phyloP scores from a whole-genome alignment of 108 stramenopile genomes.

The Discostella stelligeroides region DNA sequence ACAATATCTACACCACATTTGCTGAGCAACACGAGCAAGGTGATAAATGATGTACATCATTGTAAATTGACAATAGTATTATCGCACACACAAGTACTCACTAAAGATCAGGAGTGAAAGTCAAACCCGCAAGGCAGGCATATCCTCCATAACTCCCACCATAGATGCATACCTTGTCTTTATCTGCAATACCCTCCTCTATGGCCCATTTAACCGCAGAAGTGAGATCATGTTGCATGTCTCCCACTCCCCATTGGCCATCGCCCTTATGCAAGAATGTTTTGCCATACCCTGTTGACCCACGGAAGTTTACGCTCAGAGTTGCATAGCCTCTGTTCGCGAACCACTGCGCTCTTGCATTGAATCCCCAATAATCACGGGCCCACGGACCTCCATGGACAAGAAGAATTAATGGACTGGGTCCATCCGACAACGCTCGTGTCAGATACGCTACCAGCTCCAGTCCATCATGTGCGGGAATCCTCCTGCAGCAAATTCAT shows the following conservation, averaged over 20 bases:
- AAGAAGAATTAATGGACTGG: constrained; percentile 56
- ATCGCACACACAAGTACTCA: background rate
- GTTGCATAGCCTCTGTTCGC: constrained; percentile 67
- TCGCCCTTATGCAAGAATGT: constrained; percentile 66
- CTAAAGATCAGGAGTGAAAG: constrained; percentile 70
- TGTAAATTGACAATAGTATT: background rate
- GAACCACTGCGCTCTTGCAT: constrained; percentile 57
- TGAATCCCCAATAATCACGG: constrained; percentile 62
- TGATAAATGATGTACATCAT: background rate
- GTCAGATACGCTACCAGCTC: constrained; percentile 62
- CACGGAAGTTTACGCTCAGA: constrained; percentile 65
- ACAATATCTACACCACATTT: constrained; percentile 72
- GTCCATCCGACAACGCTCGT: constrained; percentile 34
- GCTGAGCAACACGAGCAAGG: background rate
- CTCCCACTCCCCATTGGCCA: constrained; percentile 67
- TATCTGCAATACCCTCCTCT: constrained; percentile 60
- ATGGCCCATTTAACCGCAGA: constrained; percentile 63
- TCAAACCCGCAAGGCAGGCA: constrained; percentile 61
- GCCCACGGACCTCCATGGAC: constrained; percentile 74
- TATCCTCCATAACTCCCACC: constrained; percentile 73
- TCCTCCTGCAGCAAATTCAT: no score
- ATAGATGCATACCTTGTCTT: constrained; percentile 61
- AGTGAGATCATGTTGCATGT: constrained; percentile 71
- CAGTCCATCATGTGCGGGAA: constrained; percentile 58
- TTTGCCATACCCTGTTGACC: constrained; percentile 69